Base-by-base conservation (phyloP, 1,284 basidiomycete genomes). In the Sphaerobolus stellatus region DNA sequence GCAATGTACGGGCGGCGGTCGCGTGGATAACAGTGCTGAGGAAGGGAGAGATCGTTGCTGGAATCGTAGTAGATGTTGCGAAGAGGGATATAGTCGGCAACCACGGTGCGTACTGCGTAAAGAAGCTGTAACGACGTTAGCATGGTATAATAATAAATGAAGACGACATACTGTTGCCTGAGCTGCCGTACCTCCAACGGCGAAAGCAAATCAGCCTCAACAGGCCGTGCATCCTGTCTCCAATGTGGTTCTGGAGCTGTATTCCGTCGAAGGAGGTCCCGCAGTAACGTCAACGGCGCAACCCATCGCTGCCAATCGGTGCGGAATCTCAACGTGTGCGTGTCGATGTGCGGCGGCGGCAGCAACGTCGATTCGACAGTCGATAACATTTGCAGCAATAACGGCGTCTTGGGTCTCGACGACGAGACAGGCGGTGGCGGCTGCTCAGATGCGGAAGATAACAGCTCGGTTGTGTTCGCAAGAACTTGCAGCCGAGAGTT, bases 251-350 rank as follows among this genome's bases (percentile, higher is more conserved):
- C 31, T 4, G 46, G 14, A 4, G 46, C 24, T 13, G 18, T 31
- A n/a, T 36, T 49, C 18, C 52, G 33, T 2, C 52, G 45, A 7
- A 54, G 46, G 13, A 54, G 45, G 20, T 43, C 30, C 30, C 49
- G 52, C n/a, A 54, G 36, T 6, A 48, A 46, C 20, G 46, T 54
- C 20, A 54, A 46, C 13, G 52, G 52, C n/a, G 52, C 52, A 1
- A 49, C 40, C 52, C 52, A 54, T 20, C 52, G 52, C 18, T 33
- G 31, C 52, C 52, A 54, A 28, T 48, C 52, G 27, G 52, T 36
- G 6, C 38, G 45, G n/a, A n/a, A n/a, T n/a, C n/a, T n/a, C n/a
- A n/a, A n/a, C n/a, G n/a, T n/a, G 11, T 16, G n/a, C 9, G 46
- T 38, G 18, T 3, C n/a, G 11, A 41, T 38, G 9, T 38, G 52